Conservation (phyloP, 2,329 filamentous ascomycete species). For the Fusarium cicatricum region DNA sequence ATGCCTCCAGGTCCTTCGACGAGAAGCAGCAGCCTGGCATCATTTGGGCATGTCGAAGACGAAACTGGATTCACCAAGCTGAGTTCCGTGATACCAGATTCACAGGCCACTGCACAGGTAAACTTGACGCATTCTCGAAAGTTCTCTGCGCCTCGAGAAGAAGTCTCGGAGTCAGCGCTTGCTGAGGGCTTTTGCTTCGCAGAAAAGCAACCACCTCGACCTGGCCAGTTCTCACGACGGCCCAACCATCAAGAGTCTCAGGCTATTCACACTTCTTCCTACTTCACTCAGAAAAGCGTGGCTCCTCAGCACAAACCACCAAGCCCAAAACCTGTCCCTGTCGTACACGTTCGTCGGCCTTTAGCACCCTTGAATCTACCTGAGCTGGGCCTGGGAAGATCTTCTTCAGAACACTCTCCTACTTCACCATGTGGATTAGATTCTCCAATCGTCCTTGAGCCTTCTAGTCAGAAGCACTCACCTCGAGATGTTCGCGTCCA, state of each 20-base stretch:
- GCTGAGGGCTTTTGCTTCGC: conserved; percentile 36
- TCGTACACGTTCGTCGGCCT: background rate
- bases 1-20: background rate
- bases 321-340: background rate
- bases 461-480: background rate
- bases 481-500: background rate
- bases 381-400: conserved; percentile 22
- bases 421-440: background rate
- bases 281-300: background rate
- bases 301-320: background rate
- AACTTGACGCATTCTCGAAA: conserved; percentile 6
- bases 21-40: conserved; percentile 11
- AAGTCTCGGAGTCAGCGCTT: conserved; percentile 35
- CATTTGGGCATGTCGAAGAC: conserved; percentile 10
- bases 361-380: conserved; percentile 26
- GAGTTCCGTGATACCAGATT: conserved; percentile 15
- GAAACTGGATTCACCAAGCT: conserved; percentile 19
- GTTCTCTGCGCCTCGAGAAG: conserved; percentile 25
- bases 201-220: conserved; percentile 28
- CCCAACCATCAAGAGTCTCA: conserved; percentile 23
- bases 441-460: background rate
- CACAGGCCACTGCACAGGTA: conserved; percentile 3
- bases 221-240: conserved; percentile 33
- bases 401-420: background rate
- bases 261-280: background rate